Evolutionary conservation across 2,329 filamentous ascomycete species (phyloP), one percentile per base, ranked within the genome.

Genomic region (Westerdykella ornata): DNA sequence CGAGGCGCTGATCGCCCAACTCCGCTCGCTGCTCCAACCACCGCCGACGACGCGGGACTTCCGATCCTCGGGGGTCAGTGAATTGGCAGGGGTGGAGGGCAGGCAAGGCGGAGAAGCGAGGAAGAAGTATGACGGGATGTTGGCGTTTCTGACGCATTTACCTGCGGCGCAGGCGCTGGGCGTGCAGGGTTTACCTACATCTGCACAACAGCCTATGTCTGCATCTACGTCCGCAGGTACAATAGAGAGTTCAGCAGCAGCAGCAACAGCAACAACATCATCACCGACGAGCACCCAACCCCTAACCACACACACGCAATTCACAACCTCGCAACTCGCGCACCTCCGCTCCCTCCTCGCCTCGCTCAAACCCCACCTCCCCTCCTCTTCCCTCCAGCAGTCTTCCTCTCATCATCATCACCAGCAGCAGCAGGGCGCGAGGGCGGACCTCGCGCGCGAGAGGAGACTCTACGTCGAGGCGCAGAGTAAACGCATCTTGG

Each of bases 381-480:
- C 56, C 20, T 69, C 36, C 65, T 72, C 47, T 46, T 57, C 32
- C 47, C 53, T 48, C 49, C 43, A 53, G n/a, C 54, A 55, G 3
- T 26, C 22, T 26, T n/a, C n/a, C n/a, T n/a, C n/a, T n/a, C n/a
- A n/a, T n/a, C n/a, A n/a, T n/a, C n/a, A n/a, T n/a, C n/a, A n/a
- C n/a, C 26, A 17, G 17, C 8, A 26, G 2, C 47, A 2, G 47
- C 12, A 7, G 54, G 58, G 5, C 58, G 64, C 8, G 61, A 64
- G 5, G 57, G 57, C 62, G n/a, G 66, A 71, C 39, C 72, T 74
- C 70, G 76, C 81, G 30, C 76, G 81, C 39, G 81, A 92, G 62
- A 74, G 90, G 45, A 74, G 83, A 42, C 77, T 84, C 51, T 97
- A 97, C 62, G 81, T 97, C 37, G 89, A 96, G 67, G 76, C 77